Conservation (phyloP, 345 rosid species). For the Aquilaria malaccensis region DNA sequence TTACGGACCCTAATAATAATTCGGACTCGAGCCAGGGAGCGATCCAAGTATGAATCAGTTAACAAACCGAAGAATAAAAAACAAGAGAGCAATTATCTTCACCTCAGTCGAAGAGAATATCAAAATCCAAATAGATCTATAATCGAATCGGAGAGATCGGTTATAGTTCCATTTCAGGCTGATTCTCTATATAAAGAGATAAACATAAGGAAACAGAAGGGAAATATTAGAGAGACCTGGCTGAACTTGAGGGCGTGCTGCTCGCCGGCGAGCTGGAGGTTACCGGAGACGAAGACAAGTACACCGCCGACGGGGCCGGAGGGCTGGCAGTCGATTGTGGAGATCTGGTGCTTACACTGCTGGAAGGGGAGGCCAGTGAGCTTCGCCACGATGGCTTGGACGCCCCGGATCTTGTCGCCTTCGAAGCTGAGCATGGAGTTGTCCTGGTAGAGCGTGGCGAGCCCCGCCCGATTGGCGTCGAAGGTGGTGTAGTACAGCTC, state of each 20-base stretch:
- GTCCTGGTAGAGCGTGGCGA: slow-evolving; percentile 67
- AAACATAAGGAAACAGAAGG: slow-evolving; percentile 3
- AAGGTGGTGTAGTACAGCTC: slow-evolving; percentile 79
- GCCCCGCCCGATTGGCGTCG: slow-evolving; percentile 53
- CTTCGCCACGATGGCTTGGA: slow-evolving; percentile 65
- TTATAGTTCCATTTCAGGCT: too few species aligned
- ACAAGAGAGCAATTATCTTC: too few species aligned
- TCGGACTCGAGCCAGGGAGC: too few species aligned
- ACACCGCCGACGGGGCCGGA: slow-evolving; percentile 78
- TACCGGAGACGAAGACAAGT: slow-evolving; percentile 87
- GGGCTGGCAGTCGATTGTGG: slow-evolving; percentile 86
- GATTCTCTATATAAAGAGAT: background rate
- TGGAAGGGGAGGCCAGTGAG: slow-evolving; percentile 71
- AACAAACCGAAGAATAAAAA: too few species aligned
- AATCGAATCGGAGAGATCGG: too few species aligned
- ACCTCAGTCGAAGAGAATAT: too few species aligned
- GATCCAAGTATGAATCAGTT: too few species aligned
- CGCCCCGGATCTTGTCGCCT: slow-evolving; percentile 83
- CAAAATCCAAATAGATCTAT: too few species aligned
- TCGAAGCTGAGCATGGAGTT: slow-evolving; percentile 81
- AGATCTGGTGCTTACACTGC: slow-evolving; percentile 74
- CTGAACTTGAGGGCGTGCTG: slow-evolving; percentile 88
- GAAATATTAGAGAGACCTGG: slow-evolving; percentile 36
- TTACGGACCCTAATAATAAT: too few species aligned
- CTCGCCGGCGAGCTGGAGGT: slow-evolving; percentile 78